Conservation (phyloP, 805 yeast genomes). For the Yarrowia hollandica region DNA sequence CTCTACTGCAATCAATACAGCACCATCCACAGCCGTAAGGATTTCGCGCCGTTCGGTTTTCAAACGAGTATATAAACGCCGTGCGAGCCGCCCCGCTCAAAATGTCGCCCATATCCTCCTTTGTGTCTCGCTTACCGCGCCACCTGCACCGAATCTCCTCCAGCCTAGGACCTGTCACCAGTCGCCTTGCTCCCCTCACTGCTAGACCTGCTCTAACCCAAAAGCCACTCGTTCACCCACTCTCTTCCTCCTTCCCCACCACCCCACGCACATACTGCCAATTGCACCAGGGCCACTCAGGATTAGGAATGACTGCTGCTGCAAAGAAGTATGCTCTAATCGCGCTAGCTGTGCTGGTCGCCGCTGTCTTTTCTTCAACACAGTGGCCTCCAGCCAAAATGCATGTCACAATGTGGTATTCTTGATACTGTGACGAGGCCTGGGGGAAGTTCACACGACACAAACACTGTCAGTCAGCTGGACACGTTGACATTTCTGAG, state of each 20-base stretch:
- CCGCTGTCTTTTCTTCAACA: slow-evolving; percentile 18
- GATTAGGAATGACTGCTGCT: slow-evolving; percentile 27
- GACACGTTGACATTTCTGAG: no score
- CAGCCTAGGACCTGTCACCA: background rate
- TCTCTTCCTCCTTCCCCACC: slow-evolving; percentile 6
- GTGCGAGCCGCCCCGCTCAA: background rate
- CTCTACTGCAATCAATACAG: slow-evolving; percentile 7
- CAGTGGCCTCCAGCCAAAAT: slow-evolving; percentile 26
- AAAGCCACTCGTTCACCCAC: background rate
- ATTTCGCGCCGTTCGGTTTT: slow-evolving; percentile 1
- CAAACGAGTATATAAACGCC: background rate
- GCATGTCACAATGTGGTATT: slow-evolving; percentile 29
- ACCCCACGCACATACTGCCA: slow-evolving; percentile 27
- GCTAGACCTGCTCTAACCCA: slow-evolving; percentile 16
- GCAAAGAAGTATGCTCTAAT: slow-evolving; percentile 24
- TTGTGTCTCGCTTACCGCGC: slow-evolving; percentile 21
- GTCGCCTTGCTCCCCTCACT: background rate
- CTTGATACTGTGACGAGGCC: slow-evolving; percentile 7
- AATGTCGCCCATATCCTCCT: slow-evolving; percentile 3
- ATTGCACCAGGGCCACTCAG: slow-evolving; percentile 28
- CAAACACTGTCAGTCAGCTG: no score
- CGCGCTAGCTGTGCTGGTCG: slow-evolving; percentile 8
- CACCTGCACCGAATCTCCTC: background rate
- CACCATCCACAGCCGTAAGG: background rate
- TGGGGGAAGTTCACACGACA: no score